These are phyloP conservation scores for Venturia oleaginea DNA, from an alignment of 2,329 filamentous ascomycete species.

Conservation along the genomic window DNA sequence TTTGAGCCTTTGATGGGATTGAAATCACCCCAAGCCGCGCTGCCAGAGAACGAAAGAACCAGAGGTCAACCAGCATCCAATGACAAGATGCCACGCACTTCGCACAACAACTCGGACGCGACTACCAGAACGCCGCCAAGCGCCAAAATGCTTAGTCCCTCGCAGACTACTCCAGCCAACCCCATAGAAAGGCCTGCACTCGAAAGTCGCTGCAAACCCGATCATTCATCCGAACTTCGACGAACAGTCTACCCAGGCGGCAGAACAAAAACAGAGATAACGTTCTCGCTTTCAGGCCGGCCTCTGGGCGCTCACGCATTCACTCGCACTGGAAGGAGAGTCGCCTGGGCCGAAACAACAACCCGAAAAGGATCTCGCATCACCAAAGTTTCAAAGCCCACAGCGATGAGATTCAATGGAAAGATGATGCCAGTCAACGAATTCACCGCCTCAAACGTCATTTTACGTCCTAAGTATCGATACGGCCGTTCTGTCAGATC, in stretches of 20 bases:
- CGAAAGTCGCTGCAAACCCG: not conserved
- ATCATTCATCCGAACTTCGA: not conserved
- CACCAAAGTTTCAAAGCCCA: not conserved
- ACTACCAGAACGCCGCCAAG: not conserved
- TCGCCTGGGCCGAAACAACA: not conserved
- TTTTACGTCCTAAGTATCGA: not conserved
- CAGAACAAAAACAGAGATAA: not conserved
- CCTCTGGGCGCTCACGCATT: not conserved
- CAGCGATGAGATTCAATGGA: not conserved
- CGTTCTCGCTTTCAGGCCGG: not conserved
- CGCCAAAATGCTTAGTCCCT: not conserved
- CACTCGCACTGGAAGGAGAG: not conserved
- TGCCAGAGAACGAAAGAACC: not conserved
- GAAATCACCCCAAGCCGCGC: not conserved
- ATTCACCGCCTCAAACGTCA: not conserved
- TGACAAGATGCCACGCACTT: not conserved
- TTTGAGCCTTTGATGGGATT: not conserved
- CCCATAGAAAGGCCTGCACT: not conserved
- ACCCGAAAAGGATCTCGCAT: not conserved
- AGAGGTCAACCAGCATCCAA: not conserved
- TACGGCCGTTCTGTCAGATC: not conserved
- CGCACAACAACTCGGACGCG: not conserved
- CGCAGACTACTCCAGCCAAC: not conserved
- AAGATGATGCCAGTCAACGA: not conserved
- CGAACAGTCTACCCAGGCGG: not conserved